A percentile compares a stretch with the other conserved stretches of the same genome.
phyloP scores from a whole-genome alignment of 2,329 filamentous ascomycete species.

The Diaporthe sp. region DNA sequence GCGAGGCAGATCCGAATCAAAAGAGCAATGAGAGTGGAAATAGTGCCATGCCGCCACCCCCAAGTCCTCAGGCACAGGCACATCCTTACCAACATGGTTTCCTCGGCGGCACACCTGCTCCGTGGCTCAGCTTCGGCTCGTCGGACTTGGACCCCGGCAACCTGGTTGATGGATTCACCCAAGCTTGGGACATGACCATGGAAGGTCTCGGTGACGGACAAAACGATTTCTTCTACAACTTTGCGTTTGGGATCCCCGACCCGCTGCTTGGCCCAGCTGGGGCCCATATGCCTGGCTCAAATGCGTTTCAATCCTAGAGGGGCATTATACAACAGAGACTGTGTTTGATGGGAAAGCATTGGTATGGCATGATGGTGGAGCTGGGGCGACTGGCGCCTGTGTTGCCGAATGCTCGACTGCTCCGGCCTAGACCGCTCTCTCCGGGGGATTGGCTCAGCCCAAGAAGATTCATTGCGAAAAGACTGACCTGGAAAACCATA shows the following conservation, averaged over 20 bases:
- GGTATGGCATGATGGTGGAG: background rate
- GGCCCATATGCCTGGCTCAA: conserved; percentile 32
- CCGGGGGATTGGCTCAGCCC: background rate
- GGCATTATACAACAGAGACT: background rate
- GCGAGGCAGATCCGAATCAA: background rate
- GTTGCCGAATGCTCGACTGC: background rate
- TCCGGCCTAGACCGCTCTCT: background rate
- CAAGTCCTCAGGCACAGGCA: conserved; percentile 36
- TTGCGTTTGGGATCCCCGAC: conserved; percentile 40
- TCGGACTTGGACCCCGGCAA: conserved; percentile 51
- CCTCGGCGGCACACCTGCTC: conserved; percentile 40
- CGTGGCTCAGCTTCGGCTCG: conserved; percentile 48
- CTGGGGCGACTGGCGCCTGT: background rate
- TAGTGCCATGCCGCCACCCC: conserved; percentile 38
- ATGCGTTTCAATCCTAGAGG: conserved; percentile 33
- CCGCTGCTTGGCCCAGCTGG: conserved; percentile 29
- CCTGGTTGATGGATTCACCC: conserved; percentile 55
- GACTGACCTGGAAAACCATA: background rate
- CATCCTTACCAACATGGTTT: conserved; percentile 41
- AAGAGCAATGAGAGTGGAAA: conserved; percentile 25
- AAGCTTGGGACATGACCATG: conserved; percentile 59
- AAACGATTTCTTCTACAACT: conserved; percentile 34
- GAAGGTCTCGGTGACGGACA: conserved; percentile 50
- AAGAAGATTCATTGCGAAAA: background rate
- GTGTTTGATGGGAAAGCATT: background rate